Base-by-base conservation (phyloP, 305 asterid genomes). In the Stenogyne calaminthoides region DNA sequence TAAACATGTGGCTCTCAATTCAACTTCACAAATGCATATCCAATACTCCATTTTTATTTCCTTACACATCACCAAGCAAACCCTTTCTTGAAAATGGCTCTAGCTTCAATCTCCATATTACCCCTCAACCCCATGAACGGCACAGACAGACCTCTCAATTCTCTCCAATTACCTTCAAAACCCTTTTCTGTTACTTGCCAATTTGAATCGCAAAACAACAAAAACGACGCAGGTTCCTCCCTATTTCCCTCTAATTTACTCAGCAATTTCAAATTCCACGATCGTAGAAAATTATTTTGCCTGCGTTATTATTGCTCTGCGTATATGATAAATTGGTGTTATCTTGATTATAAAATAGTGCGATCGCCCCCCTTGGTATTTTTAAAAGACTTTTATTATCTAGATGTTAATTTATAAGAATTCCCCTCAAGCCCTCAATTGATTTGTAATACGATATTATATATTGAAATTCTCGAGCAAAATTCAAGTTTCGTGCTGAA, bases 81-180 rank as follows among this genome's bases (percentile, higher is more conserved):
- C 34, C 67, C 44, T 39, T 51, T 10, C 9, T 25, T 12, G 20
- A 77, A 81, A 79, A 93, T 93, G 98, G 98, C 95, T 65, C 84
- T 89, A 16, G 37, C 80, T 80, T 88, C 92, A 68, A 72, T 85
- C 80, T 86, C 96, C 69, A 49, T 85, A 55, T 56, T 85, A 15
- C 88, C 86, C 69, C 36, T 87, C 74, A 91, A 87, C 78, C 84
- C 92, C 80, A 71, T 80, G 0, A 80, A 77, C 22, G 75, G 67
- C 58, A 46, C 70, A 11, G 72, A 64, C 34, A 80, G 76, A 77
- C 11, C 64, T 69, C 46, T 70, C 77, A 56, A 27, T 64, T 55
- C 84, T 71, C 70, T 73, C 39, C 77, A 67, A 15, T 67, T 42
- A 68, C 67, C 84, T 65, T 64, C 88, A 8, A 90, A 65, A 71